Evolutionary conservation across 1,139 yeast genomes (phyloP).

Genomic region (Pneumocystis oryctolagi): DNA sequence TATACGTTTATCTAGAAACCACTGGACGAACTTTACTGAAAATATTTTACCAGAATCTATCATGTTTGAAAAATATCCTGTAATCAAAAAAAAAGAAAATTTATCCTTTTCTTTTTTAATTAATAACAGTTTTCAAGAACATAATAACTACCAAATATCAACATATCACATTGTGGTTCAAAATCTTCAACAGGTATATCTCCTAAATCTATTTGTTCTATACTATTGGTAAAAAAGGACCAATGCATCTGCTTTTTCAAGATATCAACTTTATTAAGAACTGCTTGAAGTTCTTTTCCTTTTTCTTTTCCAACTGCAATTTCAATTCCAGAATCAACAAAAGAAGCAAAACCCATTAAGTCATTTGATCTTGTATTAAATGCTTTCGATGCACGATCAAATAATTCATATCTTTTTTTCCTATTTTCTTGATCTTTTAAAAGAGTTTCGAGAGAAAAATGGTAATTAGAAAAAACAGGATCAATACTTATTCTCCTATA

Average conservation of each 20-base stretch:
- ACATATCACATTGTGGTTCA: neutral
- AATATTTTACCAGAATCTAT: neutral
- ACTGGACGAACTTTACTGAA: neutral
- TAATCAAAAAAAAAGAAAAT: neutral
- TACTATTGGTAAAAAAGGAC: neutral
- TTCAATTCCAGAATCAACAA: neutral
- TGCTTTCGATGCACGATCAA: neutral
- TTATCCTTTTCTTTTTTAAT: neutral
- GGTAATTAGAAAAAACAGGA: neutral
- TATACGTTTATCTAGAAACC: neutral
- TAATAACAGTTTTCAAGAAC: neutral
- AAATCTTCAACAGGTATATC: neutral
- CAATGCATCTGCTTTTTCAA: neutral
- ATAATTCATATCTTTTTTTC: neutral
- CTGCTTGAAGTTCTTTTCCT: neutral
- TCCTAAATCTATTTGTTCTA: neutral
- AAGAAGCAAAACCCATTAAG: neutral
- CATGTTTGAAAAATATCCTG: neutral
- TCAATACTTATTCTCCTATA: neutral
- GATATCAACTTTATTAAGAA: neutral
- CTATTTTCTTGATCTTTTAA: neutral
- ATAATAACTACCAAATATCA: neutral
- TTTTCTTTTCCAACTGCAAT: neutral
- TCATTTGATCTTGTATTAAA: neutral
- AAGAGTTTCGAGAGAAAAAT: neutral